These are phyloP conservation scores for Fusarium avenaceum DNA, from an alignment of 2,329 filamentous ascomycete species.

Conservation along the genomic window DNA sequence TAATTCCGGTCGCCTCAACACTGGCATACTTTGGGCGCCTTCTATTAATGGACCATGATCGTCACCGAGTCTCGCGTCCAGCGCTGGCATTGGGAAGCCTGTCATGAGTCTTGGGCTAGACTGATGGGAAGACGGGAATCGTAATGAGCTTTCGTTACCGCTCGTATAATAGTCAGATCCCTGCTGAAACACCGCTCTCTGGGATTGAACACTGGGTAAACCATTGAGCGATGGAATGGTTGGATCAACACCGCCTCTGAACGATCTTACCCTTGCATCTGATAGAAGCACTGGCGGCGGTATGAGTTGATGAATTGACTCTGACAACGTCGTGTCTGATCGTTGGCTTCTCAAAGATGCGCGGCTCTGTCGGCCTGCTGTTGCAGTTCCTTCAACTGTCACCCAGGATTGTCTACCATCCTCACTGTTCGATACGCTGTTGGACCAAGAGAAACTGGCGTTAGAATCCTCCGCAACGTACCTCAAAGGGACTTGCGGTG, in stretches of 20 bases:
- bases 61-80: conserved; percentile 6
- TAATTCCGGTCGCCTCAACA: conserved; percentile 46
- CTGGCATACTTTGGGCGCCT: conserved; percentile 42
- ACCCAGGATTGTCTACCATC: conserved; percentile 54
- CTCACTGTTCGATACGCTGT: conserved; percentile 37
- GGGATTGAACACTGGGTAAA: conserved; percentile 42
- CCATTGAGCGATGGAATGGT: conserved; percentile 50
- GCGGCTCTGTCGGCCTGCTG: conserved; percentile 45
- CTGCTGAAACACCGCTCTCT: conserved; percentile 37
- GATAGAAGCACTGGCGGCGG: conserved; percentile 50
- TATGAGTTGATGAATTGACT: conserved; percentile 52
- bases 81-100: conserved; percentile 26
- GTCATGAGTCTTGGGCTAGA: conserved; percentile 46
- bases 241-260: conserved; percentile 49
- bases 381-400: conserved; percentile 51
- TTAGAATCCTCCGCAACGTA: conserved; percentile 47
- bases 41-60: conserved; percentile 31
- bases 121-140: conserved; percentile 50
- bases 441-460: conserved; percentile 37
- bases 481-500: conserved; percentile 44
- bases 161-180: conserved; percentile 49
- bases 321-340: conserved; percentile 49
- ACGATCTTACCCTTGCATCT: conserved; percentile 46
- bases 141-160: conserved; percentile 53
- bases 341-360: conserved; percentile 44